Percentiles rank a stretch among this genome's conserved stretches.
Conservation (phyloP, 306 rosid genomes). For the Vachellia collinsii region DNA sequence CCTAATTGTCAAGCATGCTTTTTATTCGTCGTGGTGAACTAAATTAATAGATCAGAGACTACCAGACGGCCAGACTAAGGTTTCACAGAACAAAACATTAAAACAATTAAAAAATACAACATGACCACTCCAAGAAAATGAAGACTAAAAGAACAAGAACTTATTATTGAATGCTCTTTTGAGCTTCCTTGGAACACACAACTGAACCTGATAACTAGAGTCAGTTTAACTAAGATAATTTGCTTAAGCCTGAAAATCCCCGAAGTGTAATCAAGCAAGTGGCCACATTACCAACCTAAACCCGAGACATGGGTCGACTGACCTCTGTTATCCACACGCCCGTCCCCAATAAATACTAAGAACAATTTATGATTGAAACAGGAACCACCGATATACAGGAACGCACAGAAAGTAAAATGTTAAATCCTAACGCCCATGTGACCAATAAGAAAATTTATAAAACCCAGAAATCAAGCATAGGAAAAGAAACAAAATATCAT, state of each 20-base stretch:
- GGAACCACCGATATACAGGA: not conserved
- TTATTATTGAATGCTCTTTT: not conserved
- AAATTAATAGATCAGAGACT: constrained; percentile 7
- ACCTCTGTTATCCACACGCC: not conserved
- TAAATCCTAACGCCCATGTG: constrained; percentile 42
- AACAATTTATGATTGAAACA: constrained; percentile 7
- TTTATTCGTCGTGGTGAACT: not conserved
- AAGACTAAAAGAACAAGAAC: not conserved
- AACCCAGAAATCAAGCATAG: not conserved
- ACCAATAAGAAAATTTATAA: not conserved
- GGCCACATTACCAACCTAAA: constrained; percentile 19
- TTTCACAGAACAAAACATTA: not conserved
- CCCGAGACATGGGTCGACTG: not conserved
- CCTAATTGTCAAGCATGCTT: not conserved
- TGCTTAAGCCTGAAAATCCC: not conserved
- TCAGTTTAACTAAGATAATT: constrained; percentile 16
- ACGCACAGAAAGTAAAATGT: not conserved
- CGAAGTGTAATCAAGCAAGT: not conserved
- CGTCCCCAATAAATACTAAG: not conserved
- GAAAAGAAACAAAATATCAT: not conserved
- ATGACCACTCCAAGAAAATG: not conserved
- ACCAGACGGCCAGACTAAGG: not conserved
- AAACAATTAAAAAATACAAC: not conserved
- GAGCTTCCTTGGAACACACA: constrained; percentile 1
- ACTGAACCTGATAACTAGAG: constrained; percentile 4